Evolutionary conservation across 169 alveolate genomes (phyloP), one percentile per base, ranked within the genome.

Genomic region (Eimeria sp.): DNA sequence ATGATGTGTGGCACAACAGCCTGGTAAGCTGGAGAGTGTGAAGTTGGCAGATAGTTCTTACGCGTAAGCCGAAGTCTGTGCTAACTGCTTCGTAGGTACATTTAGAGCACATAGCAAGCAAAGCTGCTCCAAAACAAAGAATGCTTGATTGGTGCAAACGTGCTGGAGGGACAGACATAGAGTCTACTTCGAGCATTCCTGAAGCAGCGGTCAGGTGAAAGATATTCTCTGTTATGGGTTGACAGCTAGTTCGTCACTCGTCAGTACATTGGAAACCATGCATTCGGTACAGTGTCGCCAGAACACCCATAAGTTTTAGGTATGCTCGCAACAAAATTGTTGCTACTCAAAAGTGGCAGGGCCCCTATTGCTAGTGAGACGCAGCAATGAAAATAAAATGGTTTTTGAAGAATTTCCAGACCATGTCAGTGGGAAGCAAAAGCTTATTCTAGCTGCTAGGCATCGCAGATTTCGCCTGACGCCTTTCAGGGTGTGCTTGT

Each of bases 381-480:
- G 54, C 80, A 71, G 54, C n/a, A 37, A 23, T 10, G n/a, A 10
- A 14, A 37, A 54, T 10, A 11, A n/a, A 11, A 37, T 49, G 52
- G 11, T 30, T 37, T 27, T 33, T 71, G 2, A 23, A 71, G 27
- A 62, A 62, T 1, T 37, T 71, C 27, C 80, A 30, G 13, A 14
- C n/a, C 49, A 66, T 66, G 43, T 66, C 76, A 56, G 43, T 66
- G 76, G 76, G 76, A 40, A 40, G 77, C 80, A 71, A 71, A 37
- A 71, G 30, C 54, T 33, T 37, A 30, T 52, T 33, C 52, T 20
- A 71, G 33, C 54, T 0, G 80, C 18, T 33, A 4, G 80, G 54
- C 80, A 25, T 37, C 49, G 54, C 80, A 11, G 54, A 33, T 71
- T n/a, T 37, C 80, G 80, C 80, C 0, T 71, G 54, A 6, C n/a